Evolutionary conservation across 768 basidiomycete species (phyloP), one percentile per base, ranked within the genome.

Genomic region (Podaxis mareebaensis): DNA sequence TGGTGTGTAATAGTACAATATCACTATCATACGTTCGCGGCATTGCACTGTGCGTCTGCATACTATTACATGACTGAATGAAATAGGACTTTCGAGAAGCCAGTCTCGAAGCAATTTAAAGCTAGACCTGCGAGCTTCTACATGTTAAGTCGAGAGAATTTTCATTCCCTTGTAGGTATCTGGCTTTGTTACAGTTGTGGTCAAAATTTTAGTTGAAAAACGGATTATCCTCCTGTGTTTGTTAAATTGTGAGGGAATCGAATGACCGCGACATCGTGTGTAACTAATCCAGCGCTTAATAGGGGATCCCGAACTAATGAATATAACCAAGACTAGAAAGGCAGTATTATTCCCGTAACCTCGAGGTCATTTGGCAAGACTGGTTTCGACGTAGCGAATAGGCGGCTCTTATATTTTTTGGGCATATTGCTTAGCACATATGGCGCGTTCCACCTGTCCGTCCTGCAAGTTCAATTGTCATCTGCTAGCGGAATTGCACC

Each of bases 291-390:
- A 39, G 42, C 56, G 42, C 56, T 46, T 24, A 28, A 24, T 33
- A 42, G 15, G 49, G 28, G 59, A 60, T 28, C 49, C 49, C 59
- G 59, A 60, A 28, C 15, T 4, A 61, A 53, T 53, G 28, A 54
- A 61, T 42, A 28, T 5, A 36, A 28, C 51, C 49, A 28, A 44
- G 48, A 38, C 58, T 6, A 60, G 60, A 61, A 61, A 53, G 60
- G 60, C 17, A 61, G 60, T 42, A 61, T 61, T 53, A 44, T 53
- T 58, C 52, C 52, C 52, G 60, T 61, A 61, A 53, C 17, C 15
- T 53, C 52, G 3, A 24, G n/a, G 38, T 15, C 51, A 28, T 26
- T 42, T 2, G 6, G 7, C 20, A 20, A 39, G 39, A 39, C 4
- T 24, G 22, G 38, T 24, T 10, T 17, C 22, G 26, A 39, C 20